Percentiles rank a stretch among this genome's conserved stretches.
phyloP scores from a whole-genome alignment of 805 yeast genomes.

The Ogataea populi-albae region DNA sequence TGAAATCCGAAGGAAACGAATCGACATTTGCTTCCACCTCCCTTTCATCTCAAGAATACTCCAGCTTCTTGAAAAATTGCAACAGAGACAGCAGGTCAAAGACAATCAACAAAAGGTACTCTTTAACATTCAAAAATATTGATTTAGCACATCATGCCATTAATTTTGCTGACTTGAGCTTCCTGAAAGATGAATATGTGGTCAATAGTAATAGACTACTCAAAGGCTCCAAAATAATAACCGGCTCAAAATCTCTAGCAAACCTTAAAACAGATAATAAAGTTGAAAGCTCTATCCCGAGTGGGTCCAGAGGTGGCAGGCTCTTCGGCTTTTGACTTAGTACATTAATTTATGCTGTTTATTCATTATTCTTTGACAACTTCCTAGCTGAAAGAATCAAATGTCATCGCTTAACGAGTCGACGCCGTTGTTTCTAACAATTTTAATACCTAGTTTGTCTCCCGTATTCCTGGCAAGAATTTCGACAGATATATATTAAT shows the following conservation, averaged over 20 bases:
- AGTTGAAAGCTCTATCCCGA: no score
- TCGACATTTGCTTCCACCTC: constrained; percentile 23
- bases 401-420: constrained; percentile 10
- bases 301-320: no score
- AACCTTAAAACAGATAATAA: constrained; percentile 1
- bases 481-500: no score
- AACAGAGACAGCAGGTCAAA: constrained; percentile 12
- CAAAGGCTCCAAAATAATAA: constrained; percentile 2
- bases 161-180: constrained; percentile 14
- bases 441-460: no score
- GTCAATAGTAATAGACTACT: background rate
- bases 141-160: constrained; percentile 13
- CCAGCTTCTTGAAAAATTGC: constrained; percentile 54
- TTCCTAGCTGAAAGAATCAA: constrained; percentile 11
- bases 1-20: constrained; percentile 5
- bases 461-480: no score
- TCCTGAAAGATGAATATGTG: constrained; percentile 14
- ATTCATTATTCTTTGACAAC: no score
- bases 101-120: constrained; percentile 22
- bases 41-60: constrained; percentile 41
- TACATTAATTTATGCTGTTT: no score
- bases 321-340: no score
- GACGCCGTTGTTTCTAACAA: constrained; percentile 9
- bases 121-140: constrained; percentile 26
- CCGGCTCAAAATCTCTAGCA: constrained; percentile 1